These are phyloP conservation scores for Metarhizium brunneum DNA, from an alignment of 2,329 filamentous ascomycete species.

Conservation along the genomic window DNA sequence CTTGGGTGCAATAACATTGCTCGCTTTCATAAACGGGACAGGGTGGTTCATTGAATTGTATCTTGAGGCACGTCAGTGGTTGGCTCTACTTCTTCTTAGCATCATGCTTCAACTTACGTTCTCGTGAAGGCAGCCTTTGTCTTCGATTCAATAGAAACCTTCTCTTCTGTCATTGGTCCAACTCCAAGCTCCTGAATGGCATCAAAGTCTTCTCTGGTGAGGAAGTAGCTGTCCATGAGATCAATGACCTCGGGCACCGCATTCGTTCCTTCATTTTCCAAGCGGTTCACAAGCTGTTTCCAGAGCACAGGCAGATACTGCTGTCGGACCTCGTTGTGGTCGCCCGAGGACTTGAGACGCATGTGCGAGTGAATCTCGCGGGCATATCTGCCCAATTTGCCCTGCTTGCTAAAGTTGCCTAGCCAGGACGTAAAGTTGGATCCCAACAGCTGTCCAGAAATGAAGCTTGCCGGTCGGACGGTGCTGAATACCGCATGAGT, in stretches of 20 bases:
- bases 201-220: constrained; percentile 93
- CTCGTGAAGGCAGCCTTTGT: constrained; percentile 87
- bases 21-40: constrained; percentile 92
- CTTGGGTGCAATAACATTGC: constrained; percentile 63
- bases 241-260: constrained; percentile 76
- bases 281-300: constrained; percentile 64
- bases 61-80: constrained; percentile 29
- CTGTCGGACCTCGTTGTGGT: constrained; percentile 88
- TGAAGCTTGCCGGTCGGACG: constrained; percentile 79
- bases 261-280: constrained; percentile 74
- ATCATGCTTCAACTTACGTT: constrained; percentile 46
- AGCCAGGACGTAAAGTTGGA: constrained; percentile 86
- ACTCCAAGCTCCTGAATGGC: constrained; percentile 85
- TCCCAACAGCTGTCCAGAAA: constrained; percentile 66
- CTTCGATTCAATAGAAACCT: constrained; percentile 70
- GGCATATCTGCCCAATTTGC: constrained; percentile 67
- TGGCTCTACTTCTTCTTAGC: not conserved
- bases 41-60: constrained; percentile 85
- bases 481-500: constrained; percentile 93
- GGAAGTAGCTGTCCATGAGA: constrained; percentile 93
- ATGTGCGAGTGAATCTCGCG: constrained; percentile 97
- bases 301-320: constrained; percentile 88
- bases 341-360: constrained; percentile 81
- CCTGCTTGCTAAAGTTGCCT: constrained; percentile 84
- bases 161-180: constrained; percentile 69